phyloP scores from a whole-genome alignment of 2,329 filamentous ascomycete genomes.

The Zymoseptoria tritici region DNA sequence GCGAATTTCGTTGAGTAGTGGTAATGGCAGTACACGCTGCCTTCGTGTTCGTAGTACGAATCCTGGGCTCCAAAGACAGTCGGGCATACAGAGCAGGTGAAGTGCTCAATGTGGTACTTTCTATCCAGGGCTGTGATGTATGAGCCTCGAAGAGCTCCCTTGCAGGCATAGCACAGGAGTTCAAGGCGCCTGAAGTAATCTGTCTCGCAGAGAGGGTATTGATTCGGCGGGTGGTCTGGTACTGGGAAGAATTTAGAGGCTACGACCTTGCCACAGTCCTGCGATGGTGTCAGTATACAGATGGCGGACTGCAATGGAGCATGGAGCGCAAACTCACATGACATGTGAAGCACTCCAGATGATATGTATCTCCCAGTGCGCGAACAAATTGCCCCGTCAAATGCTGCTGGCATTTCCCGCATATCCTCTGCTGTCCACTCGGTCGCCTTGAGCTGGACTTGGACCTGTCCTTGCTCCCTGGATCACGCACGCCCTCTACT shows the following conservation, averaged over 20 bases:
- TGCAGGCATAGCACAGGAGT: conserved; percentile 84
- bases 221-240: conserved; percentile 78
- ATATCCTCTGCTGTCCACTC: conserved; percentile 35
- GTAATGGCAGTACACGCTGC: conserved; percentile 94
- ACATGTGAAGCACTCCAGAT: conserved; percentile 97
- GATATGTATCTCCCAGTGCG: conserved; percentile 86
- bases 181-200: conserved; percentile 94
- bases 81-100: conserved; percentile 92
- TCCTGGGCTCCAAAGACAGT: conserved; percentile 98
- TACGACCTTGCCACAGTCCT: conserved; percentile 96
- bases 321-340: conserved; percentile 55
- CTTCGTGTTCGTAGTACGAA: conserved; percentile 97
- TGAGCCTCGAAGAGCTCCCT: conserved; percentile 84
- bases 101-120: conserved; percentile 99
- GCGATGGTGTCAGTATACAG: conserved; percentile 19
- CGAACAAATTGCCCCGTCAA: conserved; percentile 94
- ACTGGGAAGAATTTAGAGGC: conserved; percentile 98
- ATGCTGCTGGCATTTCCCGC: conserved; percentile 80
- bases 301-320: conserved; percentile 1
- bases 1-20: conserved; percentile 98
- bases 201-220: conserved; percentile 94
- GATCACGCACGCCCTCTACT: conserved; percentile 10
- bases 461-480: conserved; percentile 18
- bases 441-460: conserved; percentile 22
- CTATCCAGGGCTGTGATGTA: conserved; percentile 97